phyloP scores from a whole-genome alignment of 1,284 basidiomycete species.

The Microstroma glucosiphilum region DNA sequence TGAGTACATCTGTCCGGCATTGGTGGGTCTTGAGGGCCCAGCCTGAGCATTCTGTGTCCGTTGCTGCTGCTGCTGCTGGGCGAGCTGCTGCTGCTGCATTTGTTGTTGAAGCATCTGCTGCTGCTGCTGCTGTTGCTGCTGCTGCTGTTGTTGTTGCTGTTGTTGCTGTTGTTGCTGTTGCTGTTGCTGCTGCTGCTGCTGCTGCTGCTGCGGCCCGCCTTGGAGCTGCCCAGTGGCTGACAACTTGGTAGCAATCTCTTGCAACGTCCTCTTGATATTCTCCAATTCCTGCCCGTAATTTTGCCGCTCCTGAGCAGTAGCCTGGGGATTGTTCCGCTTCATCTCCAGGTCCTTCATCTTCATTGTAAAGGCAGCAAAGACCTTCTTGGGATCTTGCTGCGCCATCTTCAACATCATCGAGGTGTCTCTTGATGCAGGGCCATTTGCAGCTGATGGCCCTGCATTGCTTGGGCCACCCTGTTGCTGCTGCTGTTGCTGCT shows the following conservation, averaged over 20 bases:
- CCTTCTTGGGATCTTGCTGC: not conserved
- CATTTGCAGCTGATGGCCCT: not conserved
- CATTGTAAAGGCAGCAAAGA: not conserved
- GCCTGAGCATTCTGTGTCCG: not conserved
- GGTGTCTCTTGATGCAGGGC: not conserved
- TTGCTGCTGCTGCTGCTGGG: constrained; percentile 1
- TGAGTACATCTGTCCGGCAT: not conserved
- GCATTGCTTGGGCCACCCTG: not conserved
- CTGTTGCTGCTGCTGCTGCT: constrained; percentile 11
- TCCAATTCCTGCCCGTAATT: not conserved
- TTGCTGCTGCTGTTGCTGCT: not conserved
- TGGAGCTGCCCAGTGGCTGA: not conserved
- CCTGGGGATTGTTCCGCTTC: constrained; percentile 10
- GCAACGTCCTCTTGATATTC: not conserved
- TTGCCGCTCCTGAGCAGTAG: constrained; percentile 1
- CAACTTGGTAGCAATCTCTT: not conserved
- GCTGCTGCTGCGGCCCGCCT: not conserved
- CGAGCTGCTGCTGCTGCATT: constrained; percentile 5
- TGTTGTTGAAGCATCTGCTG: constrained; percentile 12
- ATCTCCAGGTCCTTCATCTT: constrained; percentile 12
- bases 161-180: constrained; percentile 7
- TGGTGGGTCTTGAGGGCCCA: constrained; percentile 5
- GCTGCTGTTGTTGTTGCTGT: not conserved
- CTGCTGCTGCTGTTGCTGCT: constrained; percentile 4
- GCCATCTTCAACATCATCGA: constrained; percentile 2